phyloP scores from a whole-genome alignment of 1,284 basidiomycete genomes.

The Leccinum cinnamomeum region DNA sequence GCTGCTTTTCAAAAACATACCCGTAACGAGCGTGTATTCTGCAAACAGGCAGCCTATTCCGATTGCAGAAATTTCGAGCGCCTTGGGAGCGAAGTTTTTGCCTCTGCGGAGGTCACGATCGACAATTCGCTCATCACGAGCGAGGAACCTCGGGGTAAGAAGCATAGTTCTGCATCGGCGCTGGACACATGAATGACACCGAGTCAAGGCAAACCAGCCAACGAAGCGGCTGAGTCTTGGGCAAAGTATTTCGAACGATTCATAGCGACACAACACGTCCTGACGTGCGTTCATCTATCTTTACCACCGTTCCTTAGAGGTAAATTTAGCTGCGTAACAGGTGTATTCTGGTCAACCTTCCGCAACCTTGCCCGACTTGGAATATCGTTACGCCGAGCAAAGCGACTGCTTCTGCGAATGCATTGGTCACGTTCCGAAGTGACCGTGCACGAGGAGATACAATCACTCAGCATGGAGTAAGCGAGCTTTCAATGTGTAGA shows the following conservation, averaged over 20 bases:
- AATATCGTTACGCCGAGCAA: conserved; percentile 22
- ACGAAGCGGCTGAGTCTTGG: conserved; percentile 26
- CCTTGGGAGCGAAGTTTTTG: conserved; percentile 29
- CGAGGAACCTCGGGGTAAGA: conserved; percentile 24
- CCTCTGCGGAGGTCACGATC: conserved; percentile 22
- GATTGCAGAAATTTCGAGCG: conserved; percentile 31
- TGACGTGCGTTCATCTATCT: conserved; percentile 21
- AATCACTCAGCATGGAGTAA: conserved; percentile 25
- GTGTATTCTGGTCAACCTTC: conserved; percentile 30
- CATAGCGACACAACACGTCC: conserved; percentile 24
- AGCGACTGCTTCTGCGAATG: conserved; percentile 30
- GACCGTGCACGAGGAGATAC: conserved; percentile 28
- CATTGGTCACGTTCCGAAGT: conserved; percentile 25
- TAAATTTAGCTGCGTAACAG: conserved; percentile 7
- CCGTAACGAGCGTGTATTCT: not conserved
- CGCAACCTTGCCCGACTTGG: conserved; percentile 24
- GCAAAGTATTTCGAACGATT: conserved; percentile 23
- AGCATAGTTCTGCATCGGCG: not conserved
- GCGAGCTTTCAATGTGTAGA: not conserved
- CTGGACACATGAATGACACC: conserved; percentile 6
- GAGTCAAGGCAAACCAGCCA: conserved; percentile 15
- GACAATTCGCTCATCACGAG: conserved; percentile 24
- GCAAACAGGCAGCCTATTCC: conserved; percentile 22
- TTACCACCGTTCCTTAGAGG: not conserved
- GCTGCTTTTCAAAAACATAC: not conserved